Evolutionary conservation across 164 flowering plant genomes (phyloP), one percentile per base, ranked within the genome.

Genomic region (Akebia trifoliata): DNA sequence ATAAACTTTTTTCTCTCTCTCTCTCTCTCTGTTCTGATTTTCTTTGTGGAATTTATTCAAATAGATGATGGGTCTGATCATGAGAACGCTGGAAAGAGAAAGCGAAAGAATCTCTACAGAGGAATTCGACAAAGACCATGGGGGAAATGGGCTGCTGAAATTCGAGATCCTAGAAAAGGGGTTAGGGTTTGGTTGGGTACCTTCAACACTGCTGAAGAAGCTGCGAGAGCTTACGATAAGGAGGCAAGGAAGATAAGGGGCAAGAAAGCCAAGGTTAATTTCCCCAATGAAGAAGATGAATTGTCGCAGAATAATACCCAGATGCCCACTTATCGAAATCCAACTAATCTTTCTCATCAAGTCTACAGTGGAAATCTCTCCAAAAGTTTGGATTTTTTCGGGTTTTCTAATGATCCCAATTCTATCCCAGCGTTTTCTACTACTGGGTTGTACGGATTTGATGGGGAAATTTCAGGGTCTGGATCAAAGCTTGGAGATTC

Each of bases 181-280:
- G 90, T 88, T 21, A 68, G 98, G 15, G 96, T 92, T 11, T 88
- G 98, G 98, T 73, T 92, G 9, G 98, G 98, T 2, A 92, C 98
- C 4, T 92, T 78, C 74, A 83, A 79, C 77, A 88, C 98, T 1
- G 87, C 98, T 6, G 96, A 86, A 66, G 96, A 88, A 57, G 98
- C 98, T 1, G 98, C 98, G 0, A 65, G 92, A 25, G 98, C 98
- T 21, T 92, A 91, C 65, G 98, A 91, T 69, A 66, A 62, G 30
- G 98, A 83, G 54, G 98, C 98, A 17, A 84, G 88, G 25, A 83
- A 72, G 53, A 91, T 91, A 55, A 76, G 96, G 25, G 98, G 98
- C 8, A 80, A 74, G 57, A 91, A 91, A 63, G 98, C 98, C 56
- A 91, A 91, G 54, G 87, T 91, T 31, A 91, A 91, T 46, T 91